A percentile compares a stretch with the other conserved stretches of the same genome.
These are phyloP conservation scores for Aureobasidium sp. DNA, from an alignment of 2,329 filamentous ascomycete genomes.

Conservation along the genomic window DNA sequence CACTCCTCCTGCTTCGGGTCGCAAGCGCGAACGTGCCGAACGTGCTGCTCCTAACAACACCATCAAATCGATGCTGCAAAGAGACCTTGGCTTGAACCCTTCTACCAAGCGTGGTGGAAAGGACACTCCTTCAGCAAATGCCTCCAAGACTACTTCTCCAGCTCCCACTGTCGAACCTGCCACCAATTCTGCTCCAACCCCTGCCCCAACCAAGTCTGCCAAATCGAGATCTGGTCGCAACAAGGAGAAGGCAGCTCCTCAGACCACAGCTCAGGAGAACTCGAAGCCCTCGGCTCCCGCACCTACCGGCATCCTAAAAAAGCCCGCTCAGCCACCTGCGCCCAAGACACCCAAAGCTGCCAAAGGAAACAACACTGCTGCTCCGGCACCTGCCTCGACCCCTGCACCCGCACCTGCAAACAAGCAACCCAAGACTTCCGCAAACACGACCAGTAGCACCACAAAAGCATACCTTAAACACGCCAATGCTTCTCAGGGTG, in stretches of 20 bases:
- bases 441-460: slow-evolving; percentile 27
- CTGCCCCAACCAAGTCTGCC: slow-evolving; percentile 5
- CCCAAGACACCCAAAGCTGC: slow-evolving; percentile 16
- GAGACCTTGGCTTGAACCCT: slow-evolving; percentile 52
- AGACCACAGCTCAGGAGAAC: slow-evolving; percentile 7
- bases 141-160: background rate
- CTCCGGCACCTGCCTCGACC: slow-evolving; percentile 17
- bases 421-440: slow-evolving; percentile 14
- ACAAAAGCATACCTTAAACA: slow-evolving; percentile 50
- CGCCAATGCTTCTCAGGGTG: slow-evolving; percentile 77
- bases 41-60: slow-evolving; percentile 42
- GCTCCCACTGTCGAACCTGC: slow-evolving; percentile 9
- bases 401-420: slow-evolving; percentile 7
- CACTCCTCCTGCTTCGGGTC: slow-evolving; percentile 33
- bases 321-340: slow-evolving; percentile 23
- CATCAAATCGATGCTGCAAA: slow-evolving; percentile 50
- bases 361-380: slow-evolving; percentile 12
- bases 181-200: background rate
- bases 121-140: slow-evolving; percentile 21
- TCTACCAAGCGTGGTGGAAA: slow-evolving; percentile 31
- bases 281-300: slow-evolving; percentile 17
- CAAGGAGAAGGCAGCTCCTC: slow-evolving; percentile 16
- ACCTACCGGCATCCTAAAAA: slow-evolving; percentile 35
- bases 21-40: slow-evolving; percentile 48
- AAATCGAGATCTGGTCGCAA: slow-evolving; percentile 10